These are phyloP conservation scores for Ogataea glucozyma DNA, from an alignment of 805 yeast genomes.

Conservation along the genomic window DNA sequence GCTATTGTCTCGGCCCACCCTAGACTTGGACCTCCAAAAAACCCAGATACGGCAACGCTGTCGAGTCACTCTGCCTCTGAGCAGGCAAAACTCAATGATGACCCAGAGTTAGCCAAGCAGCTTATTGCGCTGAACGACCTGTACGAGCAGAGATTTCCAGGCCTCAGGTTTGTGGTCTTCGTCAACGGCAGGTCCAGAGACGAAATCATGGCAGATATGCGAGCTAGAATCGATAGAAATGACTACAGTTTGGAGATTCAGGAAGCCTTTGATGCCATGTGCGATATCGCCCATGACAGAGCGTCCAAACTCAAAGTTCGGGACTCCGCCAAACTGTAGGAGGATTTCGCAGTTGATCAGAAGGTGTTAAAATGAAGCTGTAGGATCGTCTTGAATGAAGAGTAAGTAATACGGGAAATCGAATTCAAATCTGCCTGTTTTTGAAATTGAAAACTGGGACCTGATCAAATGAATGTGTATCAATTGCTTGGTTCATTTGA, in stretches of 20 bases:
- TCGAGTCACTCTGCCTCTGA: constrained; percentile 70
- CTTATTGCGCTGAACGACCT: constrained; percentile 54
- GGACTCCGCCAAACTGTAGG: constrained; percentile 1
- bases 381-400: too few species aligned
- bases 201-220: constrained; percentile 65
- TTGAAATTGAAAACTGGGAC: too few species aligned
- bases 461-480: too few species aligned
- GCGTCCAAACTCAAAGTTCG: constrained; percentile 31
- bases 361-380: too few species aligned
- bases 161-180: constrained; percentile 82
- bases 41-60: constrained; percentile 37
- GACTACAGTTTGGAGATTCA: constrained; percentile 55
- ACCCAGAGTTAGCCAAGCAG: constrained; percentile 49
- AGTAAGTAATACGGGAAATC: too few species aligned
- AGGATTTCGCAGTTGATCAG: background rate
- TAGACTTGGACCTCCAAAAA: constrained; percentile 67
- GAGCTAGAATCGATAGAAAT: constrained; percentile 53
- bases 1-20: constrained; percentile 90
- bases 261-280: constrained; percentile 84
- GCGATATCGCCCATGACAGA: constrained; percentile 85
- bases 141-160: constrained; percentile 51
- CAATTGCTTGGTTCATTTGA: too few species aligned
- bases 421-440: too few species aligned
- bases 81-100: constrained; percentile 61
- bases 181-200: constrained; percentile 79